These are phyloP conservation scores for Antitrichia curtipendula DNA, from an alignment of 225 moss, liverwort and hornwort species.

Conservation along the genomic window DNA sequence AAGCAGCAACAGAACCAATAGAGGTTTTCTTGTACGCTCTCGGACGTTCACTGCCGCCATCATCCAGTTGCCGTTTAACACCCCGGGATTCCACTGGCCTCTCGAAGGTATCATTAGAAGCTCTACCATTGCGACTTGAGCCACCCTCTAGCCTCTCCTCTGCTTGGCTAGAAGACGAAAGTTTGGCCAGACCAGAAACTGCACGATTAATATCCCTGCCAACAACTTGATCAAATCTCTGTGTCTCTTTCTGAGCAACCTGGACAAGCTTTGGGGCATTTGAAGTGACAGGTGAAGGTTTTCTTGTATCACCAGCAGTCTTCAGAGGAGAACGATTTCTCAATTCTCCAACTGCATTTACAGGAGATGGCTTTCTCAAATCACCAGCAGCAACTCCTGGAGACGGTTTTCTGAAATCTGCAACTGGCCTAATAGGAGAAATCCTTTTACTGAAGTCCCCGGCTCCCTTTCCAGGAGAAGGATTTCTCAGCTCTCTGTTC, in stretches of 20 bases:
- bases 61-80: constrained; percentile 62
- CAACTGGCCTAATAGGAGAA: constrained; percentile 22
- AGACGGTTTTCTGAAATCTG: constrained; percentile 49
- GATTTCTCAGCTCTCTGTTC: constrained; percentile 41
- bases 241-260: constrained; percentile 40
- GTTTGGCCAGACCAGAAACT: constrained; percentile 10
- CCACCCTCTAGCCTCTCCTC: constrained; percentile 49
- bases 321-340: constrained; percentile 40
- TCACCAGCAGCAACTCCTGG: constrained; percentile 23
- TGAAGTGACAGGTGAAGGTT: constrained; percentile 29
- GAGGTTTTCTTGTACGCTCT: constrained; percentile 54
- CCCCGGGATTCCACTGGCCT: constrained; percentile 51
- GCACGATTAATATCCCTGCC: constrained; percentile 35
- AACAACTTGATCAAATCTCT: constrained; percentile 35
- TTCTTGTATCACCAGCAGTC: constrained; percentile 31
- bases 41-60: constrained; percentile 37
- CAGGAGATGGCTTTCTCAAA: constrained; percentile 35
- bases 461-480: constrained; percentile 26
- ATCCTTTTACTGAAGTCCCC: constrained; percentile 43
- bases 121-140: constrained; percentile 23
- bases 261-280: constrained; percentile 10
- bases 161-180: background rate
- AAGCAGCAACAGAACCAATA: constrained; percentile 34
- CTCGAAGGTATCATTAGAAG: constrained; percentile 34
- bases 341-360: constrained; percentile 31